Conservation (phyloP, 2,329 filamentous ascomycete genomes). For the Paraconiothyrium sp. region DNA sequence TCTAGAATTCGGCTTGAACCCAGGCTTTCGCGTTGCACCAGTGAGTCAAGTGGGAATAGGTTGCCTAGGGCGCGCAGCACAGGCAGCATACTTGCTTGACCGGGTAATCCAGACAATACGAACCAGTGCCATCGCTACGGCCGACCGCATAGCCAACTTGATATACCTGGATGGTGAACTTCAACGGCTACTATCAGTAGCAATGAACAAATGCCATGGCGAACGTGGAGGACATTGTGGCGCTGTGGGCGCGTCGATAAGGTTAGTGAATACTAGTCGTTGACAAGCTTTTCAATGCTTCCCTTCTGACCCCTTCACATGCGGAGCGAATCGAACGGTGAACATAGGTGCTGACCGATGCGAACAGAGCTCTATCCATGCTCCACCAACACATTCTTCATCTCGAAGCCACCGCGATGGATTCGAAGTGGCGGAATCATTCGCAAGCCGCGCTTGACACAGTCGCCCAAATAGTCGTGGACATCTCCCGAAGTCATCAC, state of each 20-base stretch:
- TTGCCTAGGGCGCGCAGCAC: constrained; percentile 19
- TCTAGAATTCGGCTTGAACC: neutral
- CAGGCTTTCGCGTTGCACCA: constrained; percentile 1
- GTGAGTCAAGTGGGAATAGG: constrained; percentile 4
- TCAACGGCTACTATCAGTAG: constrained; percentile 11
- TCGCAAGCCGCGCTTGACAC: constrained; percentile 17
- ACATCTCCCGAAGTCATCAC: constrained; percentile 20
- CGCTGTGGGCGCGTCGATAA: constrained; percentile 17
- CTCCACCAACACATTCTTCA: constrained; percentile 9
- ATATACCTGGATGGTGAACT: constrained; percentile 6
- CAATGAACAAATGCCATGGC: constrained; percentile 17
- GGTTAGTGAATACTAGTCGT: constrained; percentile 1
- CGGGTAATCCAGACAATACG: constrained; percentile 13
- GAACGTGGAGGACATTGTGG: constrained; percentile 20
- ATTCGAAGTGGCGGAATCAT: constrained; percentile 10
- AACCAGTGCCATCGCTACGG: neutral
- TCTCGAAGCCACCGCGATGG: constrained; percentile 1
- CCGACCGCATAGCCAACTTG: constrained; percentile 1
- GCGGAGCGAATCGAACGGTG: no score
- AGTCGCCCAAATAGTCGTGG: constrained; percentile 18
- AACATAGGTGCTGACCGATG: neutral
- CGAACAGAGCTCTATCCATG: constrained; percentile 1
- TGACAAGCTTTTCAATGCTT: no score
- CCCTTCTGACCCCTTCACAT: no score
- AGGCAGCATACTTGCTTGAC: constrained; percentile 17